Conservation (phyloP, 2,329 filamentous ascomycete genomes). For the Diaporthe australafricana region DNA sequence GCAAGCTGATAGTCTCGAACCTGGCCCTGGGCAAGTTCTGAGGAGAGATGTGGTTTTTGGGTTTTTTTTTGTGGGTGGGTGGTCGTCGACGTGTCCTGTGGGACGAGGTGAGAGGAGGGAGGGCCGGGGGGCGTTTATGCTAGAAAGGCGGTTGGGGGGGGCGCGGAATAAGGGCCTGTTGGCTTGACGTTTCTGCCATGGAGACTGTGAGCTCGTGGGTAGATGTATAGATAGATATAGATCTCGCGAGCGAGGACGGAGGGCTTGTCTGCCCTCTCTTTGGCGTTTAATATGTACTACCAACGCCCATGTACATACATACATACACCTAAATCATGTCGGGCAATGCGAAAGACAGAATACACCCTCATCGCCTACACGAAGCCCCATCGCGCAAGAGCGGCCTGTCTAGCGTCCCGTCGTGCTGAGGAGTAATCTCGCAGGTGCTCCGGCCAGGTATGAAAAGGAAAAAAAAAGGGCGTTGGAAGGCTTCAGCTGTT, state of each 20-base stretch:
- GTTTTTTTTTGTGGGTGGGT: not conserved
- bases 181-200: no score
- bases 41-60: conserved; percentile 35
- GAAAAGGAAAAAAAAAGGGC: no score
- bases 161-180: not conserved
- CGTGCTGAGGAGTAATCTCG: no score
- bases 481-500: no score
- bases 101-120: not conserved
- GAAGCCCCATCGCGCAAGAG: not conserved
- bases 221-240: conserved; percentile 2
- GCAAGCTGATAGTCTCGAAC: conserved; percentile 80
- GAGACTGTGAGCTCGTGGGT: not conserved
- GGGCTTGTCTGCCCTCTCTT: not conserved
- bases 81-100: no score
- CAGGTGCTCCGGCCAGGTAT: no score
- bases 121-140: not conserved
- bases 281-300: not conserved
- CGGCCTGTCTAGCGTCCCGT: not conserved
- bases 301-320: conserved; percentile 20
- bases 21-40: conserved; percentile 78
- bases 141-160: not conserved
- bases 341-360: not conserved
- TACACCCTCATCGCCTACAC: not conserved
- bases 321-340: conserved; percentile 1
- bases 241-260: not conserved